Conservation (phyloP, 2,329 filamentous ascomycete species). For the Pseudogymnoascus sp. region DNA sequence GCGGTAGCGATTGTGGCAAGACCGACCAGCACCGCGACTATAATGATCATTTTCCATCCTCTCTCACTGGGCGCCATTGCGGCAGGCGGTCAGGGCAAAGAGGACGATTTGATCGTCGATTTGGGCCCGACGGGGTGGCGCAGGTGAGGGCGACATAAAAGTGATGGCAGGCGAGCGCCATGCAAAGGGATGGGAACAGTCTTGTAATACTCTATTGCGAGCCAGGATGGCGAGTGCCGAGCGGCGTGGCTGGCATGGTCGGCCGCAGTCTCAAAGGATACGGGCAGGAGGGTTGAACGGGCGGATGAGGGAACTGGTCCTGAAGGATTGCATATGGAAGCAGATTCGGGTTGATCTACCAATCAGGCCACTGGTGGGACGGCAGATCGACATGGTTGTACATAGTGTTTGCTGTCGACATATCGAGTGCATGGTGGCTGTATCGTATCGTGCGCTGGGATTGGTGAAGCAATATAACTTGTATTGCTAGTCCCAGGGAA, state of each 20-base stretch:
- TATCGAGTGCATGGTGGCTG: neutral
- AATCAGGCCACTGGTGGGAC: neutral
- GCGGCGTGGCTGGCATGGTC: neutral
- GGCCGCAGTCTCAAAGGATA: neutral
- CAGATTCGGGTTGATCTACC: neutral
- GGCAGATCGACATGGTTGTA: neutral
- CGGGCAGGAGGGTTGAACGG: neutral
- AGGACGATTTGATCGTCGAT: neutral
- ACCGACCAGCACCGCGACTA: neutral
- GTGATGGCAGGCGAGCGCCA: neutral
- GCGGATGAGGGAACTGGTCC: neutral
- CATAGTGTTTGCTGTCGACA: neutral
- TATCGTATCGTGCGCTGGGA: neutral
- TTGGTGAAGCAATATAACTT: neutral
- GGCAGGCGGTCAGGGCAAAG: neutral
- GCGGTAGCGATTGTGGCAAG: neutral
- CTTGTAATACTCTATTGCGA: neutral
- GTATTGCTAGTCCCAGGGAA: neutral
- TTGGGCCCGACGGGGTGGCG: neutral
- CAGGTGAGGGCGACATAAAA: neutral
- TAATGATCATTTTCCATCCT: slow-evolving; percentile 3
- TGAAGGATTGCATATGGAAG: neutral
- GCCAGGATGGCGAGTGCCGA: neutral
- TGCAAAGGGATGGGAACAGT: neutral
- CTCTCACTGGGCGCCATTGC: neutral